Base-by-base conservation (phyloP, 2,329 filamentous ascomycete species). In the Ophiosphaerella korrae region DNA sequence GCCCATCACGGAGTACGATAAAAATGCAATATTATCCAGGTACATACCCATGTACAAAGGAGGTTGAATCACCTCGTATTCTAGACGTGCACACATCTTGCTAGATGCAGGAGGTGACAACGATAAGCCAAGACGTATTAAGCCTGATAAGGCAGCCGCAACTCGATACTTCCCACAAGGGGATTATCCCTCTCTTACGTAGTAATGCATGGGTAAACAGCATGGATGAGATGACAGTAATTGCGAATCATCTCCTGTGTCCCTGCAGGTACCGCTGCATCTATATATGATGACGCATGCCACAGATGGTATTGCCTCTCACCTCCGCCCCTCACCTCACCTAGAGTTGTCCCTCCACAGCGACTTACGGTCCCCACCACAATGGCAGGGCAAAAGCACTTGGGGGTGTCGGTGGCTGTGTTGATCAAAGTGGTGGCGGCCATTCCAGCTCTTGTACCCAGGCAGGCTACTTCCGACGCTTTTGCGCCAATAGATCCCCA, bases 401-500 rank as follows among this genome's bases (percentile, higher is more conserved):
- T 55, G 16, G 36, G 43, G 39, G 45, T 52, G 33, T 52, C 51
- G 3, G 48, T 63, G 53, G 53, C 57, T 33, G 53, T 50, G 11
- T 35, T 66, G 16, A 47, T 66, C 35, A 54, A 50, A 16, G 26
- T 57, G 8, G 55, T 44, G 11, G 52, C 53, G 12, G 60, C 60
- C 8, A 45, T 55, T n/a, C 61, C 61, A 38, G 60, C 62, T 24
- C 49, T 62, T 3, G 38, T 57, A 12, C 47, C 53, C 14, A 51
- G 54, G 34, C 47, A 53, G 12, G 55, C 43, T 18, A 51, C 56
- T 21, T 57, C 53, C 14, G 74, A 79, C 38, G 79, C 80, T 0
- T 83, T 83, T 57, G 68, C 74, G 13, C 69, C 80, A 3, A 72
- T 83, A 32, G 81, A 83, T 57, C 74, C 75, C 34, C 81, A 83